A percentile compares a stretch with the other conserved stretches of the same genome.
phyloP scores from a whole-genome alignment of 371 early-diverging fungal species.

The Mortierella sp. region DNA sequence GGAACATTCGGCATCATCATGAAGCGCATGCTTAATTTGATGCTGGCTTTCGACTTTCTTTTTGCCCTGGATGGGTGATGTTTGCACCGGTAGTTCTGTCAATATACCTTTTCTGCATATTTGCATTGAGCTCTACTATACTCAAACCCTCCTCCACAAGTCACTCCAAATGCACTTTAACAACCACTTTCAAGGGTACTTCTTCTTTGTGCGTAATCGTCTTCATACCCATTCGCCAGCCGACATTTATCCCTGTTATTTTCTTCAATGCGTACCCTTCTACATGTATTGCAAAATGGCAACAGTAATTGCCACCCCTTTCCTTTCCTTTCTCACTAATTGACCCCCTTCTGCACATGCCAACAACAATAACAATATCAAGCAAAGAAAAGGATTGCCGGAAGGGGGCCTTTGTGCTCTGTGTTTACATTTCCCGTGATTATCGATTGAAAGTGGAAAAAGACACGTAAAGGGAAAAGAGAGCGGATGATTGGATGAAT shows the following conservation, averaged over 20 bases:
- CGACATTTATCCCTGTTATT: too few species aligned
- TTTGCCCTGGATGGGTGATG: background rate
- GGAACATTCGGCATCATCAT: background rate
- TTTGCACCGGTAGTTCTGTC: background rate
- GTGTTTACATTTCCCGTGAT: background rate
- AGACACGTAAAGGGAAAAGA: background rate
- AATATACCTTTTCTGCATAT: background rate
- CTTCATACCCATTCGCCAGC: too few species aligned
- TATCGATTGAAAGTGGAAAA: slow-evolving; percentile 7
- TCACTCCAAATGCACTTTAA: background rate
- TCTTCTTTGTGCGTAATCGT: too few species aligned
- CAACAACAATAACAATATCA: background rate
- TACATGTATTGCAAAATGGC: too few species aligned
- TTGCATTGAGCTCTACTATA: background rate
- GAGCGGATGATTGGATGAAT: background rate
- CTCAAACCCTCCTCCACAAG: background rate
- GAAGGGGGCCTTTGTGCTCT: background rate
- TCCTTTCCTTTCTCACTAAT: background rate
- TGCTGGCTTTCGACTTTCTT: background rate
- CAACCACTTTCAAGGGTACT: background rate
- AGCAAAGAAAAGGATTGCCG: background rate
- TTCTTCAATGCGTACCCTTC: too few species aligned
- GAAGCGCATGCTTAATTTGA: background rate
- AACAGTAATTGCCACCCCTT: background rate
- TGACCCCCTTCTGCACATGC: background rate